Percentiles rank a stretch among this genome's conserved stretches.
Conservation (phyloP, 73 alveolate genomes). For the Paramecium octaurelia region DNA sequence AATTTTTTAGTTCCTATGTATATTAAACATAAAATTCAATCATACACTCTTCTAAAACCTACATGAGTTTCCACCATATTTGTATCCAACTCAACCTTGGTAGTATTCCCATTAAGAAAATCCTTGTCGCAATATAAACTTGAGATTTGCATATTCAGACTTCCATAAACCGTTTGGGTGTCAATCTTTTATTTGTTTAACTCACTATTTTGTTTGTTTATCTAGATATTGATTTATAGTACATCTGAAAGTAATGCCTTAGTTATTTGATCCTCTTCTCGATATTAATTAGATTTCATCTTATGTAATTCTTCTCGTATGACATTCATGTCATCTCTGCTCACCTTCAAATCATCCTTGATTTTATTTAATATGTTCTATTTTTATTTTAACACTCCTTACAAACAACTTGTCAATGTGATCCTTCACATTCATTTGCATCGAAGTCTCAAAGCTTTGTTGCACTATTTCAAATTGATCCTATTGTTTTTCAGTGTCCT, state of each 20-base stretch:
- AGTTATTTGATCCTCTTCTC: conserved; percentile 6
- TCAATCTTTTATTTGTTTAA: not conserved
- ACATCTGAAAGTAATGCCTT: not conserved
- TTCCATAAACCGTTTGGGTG: not conserved
- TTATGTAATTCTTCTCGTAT: not conserved
- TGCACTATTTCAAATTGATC: not conserved
- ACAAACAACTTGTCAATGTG: conserved; percentile 41
- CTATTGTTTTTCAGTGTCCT: not conserved
- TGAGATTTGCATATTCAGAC: conserved; percentile 9
- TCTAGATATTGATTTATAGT: not conserved
- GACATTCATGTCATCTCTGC: conserved; percentile 7
- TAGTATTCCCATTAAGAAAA: not conserved
- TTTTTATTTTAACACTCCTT: not conserved
- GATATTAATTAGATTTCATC: not conserved
- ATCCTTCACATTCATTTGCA: conserved; percentile 28
- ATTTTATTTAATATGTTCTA: not conserved
- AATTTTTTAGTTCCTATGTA: not conserved
- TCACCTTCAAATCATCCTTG: conserved; percentile 24
- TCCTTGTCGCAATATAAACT: not conserved
- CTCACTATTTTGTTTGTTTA: not conserved
- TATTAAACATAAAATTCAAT: not conserved
- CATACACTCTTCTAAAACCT: conserved; percentile 48
- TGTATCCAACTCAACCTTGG: conserved; percentile 1
- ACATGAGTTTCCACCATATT: conserved; percentile 52
- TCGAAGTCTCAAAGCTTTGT: not conserved